Conservation (phyloP, 306 rosid genomes). For the Fragaria ananassa region DNA sequence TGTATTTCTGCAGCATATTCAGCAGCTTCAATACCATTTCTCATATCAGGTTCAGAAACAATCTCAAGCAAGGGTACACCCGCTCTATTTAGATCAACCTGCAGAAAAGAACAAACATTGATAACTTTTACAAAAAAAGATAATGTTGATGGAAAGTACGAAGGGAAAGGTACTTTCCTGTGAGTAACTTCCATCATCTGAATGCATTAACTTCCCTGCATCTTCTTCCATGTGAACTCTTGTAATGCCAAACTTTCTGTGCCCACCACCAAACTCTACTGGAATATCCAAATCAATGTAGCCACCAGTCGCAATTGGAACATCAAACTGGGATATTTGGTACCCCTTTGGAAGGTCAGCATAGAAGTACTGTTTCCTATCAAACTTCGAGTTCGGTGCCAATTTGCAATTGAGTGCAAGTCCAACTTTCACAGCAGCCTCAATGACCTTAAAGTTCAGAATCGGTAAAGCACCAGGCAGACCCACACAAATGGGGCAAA, state of each 20-base stretch:
- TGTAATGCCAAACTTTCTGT: slow-evolving; percentile 81
- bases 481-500: slow-evolving; percentile 95
- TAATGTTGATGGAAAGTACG: slow-evolving; percentile 7
- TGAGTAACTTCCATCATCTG: slow-evolving; percentile 73
- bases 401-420: slow-evolving; percentile 85
- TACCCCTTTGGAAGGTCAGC: slow-evolving; percentile 97
- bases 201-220: slow-evolving; percentile 89
- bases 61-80: slow-evolving; percentile 98
- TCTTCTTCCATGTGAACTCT: slow-evolving; percentile 99
- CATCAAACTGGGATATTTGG: slow-evolving; percentile 95
- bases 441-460: slow-evolving; percentile 70
- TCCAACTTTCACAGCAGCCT: slow-evolving; percentile 70
- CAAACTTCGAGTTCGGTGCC: slow-evolving; percentile 79
- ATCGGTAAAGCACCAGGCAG: slow-evolving; percentile 92
- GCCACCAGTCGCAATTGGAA: slow-evolving; percentile 78
- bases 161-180: slow-evolving; percentile 43
- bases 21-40: slow-evolving; percentile 93
- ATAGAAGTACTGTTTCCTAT: slow-evolving; percentile 92
- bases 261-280: slow-evolving; percentile 85
- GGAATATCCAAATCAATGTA: slow-evolving; percentile 82
- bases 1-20: slow-evolving; percentile 93
- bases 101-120: slow-evolving; percentile 19
- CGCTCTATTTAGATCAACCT: slow-evolving; percentile 97
- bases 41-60: slow-evolving; percentile 98
- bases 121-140: neutral